Evolutionary conservation across 2,329 filamentous ascomycete species (phyloP), one percentile per base, ranked within the genome.

Genomic region (Calonectria fujianensis): DNA sequence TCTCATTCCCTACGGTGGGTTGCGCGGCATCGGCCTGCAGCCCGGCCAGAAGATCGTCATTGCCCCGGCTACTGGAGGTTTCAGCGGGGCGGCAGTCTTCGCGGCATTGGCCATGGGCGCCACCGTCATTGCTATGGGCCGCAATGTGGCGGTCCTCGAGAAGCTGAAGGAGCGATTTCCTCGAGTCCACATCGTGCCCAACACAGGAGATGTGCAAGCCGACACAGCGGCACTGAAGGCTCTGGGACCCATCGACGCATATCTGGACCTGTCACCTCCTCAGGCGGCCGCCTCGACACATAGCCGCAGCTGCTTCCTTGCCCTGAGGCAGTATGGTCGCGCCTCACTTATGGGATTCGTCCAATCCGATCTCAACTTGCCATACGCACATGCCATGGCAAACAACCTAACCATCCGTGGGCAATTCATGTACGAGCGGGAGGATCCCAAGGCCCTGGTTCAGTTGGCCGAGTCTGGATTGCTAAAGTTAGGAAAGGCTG

Each of bases 31-130:
- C 69, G 81, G 82, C 18, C 69, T 90, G 14, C 82, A 86, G 69
- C 80, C 87, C 1, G 89, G 89, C 6, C 88, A 91, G 77, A 88
- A 85, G 0, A 81, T 91, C 29, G 79, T 91, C 45, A 77, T 91
- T 1, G 82, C 82, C 31, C 89, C 89, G 0, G 89, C 89, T 1
- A 91, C 89, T 0, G 89, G 89, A 0, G 78, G 80, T 0, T 91
- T 87, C 78, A 86, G 89, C 0, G 86, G 89, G 4, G 85, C 86
- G 0, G 88, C 84, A 0, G 88, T 90, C 1, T 78, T 85, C 4
- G 81, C 88, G 5, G 89, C 89, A 0, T 72, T 88, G 0, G 87
- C 89, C 2, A 86, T 90, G 82, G 90, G 89, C 0, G 88, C 88
- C 5, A 85, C 82, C 14, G 89, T 91, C n/a, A 85, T 91, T 61